Evolutionary conservation across 495 filamentous ascomycete genomes (phyloP).

Genomic region (Usnea hakonensis): DNA sequence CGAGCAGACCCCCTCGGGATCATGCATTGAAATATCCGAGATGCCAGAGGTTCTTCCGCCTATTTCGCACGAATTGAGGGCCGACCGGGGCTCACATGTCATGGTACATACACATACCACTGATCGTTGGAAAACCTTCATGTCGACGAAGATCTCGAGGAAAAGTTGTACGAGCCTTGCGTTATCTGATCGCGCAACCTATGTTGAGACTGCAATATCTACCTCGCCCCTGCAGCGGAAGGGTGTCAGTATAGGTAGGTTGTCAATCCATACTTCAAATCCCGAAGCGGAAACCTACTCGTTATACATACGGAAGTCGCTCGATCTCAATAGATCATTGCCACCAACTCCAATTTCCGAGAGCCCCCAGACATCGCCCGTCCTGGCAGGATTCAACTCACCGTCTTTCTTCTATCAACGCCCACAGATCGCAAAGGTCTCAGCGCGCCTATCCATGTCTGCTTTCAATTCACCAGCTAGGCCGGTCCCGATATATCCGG

Average conservation of each 20-base stretch:
- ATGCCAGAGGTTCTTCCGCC: constrained; percentile 1
- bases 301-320: background rate
- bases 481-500: background rate
- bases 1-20: constrained; percentile 10
- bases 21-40: constrained; percentile 12
- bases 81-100: background rate
- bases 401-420: background rate
- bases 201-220: constrained; percentile 3
- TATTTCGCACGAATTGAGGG: constrained; percentile 5
- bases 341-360: constrained; percentile 15
- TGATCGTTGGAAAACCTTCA: background rate
- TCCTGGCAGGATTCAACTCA: background rate
- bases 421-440: background rate
- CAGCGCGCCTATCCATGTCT: background rate
- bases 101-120: background rate
- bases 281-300: background rate
- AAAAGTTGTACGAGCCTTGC: constrained; percentile 4
- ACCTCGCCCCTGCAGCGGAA: background rate
- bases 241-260: background rate
- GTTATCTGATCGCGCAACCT: background rate
- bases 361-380: constrained; percentile 10
- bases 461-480: background rate
- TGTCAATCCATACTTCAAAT: background rate
- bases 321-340: constrained; percentile 9
- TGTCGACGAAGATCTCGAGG: background rate